Evolutionary conservation across 2,329 filamentous ascomycete species (phyloP), one percentile per base, ranked within the genome.

Genomic region (Exophiala xenobiotica): DNA sequence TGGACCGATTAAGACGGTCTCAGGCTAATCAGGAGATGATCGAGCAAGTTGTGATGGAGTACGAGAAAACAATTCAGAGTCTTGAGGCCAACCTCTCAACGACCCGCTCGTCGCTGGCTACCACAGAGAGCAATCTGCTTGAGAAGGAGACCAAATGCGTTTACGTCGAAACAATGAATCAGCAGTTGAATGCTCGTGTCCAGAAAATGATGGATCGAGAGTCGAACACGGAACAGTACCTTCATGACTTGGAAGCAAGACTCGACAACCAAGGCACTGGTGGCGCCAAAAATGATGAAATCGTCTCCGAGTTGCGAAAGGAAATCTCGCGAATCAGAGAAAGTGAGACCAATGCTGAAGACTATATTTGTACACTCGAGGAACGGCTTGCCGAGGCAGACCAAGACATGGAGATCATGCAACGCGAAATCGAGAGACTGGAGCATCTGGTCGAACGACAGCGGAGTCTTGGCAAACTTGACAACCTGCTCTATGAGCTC

Each of bases 391-490:
- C 93, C 0, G 93, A 99, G 70, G 87, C 92, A 2, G 93, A 99
- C 64, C 92, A 97, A 68, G 93, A 99, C 66, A 84, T 89, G 58
- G 93, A 97, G 68, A 75, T 96, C 54, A 96, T 99, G 92, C 90
- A 96, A 68, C 88, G 92, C 27, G 93, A 99, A 65, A 88, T 99
- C 57, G 89, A 96, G 64, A 84, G 92, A 26, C 78, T 99, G 9
- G 93, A 97, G 70, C 89, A 96, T 68, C 90, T 99, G 6, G 84
- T 99, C 45, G 92, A 97, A 69, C 88, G 95, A 42, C 93, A 99
- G 69, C 82, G 93, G 53, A 96, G 91, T 67, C 81, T 99, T 3
- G 93, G 93, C 33, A 95, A 96, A 69, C 80, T 99, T 3, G 93
- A 99, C 67, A 95, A 87, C 46, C 79, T 99, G 6, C 80, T 99